A percentile compares a stretch with the other conserved stretches of the same genome.
These are phyloP conservation scores for Cymodocea nodosa DNA, from an alignment of 116 monocot species.

Conservation along the genomic window DNA sequence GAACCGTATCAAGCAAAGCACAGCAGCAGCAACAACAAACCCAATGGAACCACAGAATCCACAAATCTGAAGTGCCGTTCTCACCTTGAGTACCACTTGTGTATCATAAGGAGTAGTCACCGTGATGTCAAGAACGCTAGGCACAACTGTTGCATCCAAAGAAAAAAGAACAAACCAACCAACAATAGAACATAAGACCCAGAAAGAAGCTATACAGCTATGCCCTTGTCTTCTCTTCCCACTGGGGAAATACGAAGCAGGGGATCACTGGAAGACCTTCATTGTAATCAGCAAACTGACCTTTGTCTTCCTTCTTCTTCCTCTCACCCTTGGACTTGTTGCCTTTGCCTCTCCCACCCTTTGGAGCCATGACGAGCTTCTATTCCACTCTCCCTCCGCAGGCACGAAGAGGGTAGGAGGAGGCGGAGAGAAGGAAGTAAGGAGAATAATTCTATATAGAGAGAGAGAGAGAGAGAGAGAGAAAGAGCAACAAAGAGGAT, in stretches of 20 bases:
- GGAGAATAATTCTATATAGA: too few species aligned
- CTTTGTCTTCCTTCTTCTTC: slow-evolving; percentile 92
- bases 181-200: too few species aligned
- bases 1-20: not conserved
- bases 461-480: not conserved
- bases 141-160: slow-evolving; percentile 38
- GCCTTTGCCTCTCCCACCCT: slow-evolving; percentile 51
- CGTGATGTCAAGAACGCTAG: slow-evolving; percentile 49
- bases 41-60: not conserved
- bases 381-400: too few species aligned
- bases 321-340: slow-evolving; percentile 52
- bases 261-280: not conserved
- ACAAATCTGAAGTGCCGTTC: not conserved
- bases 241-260: not conserved
- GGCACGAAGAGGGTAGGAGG: too few species aligned
- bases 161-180: not conserved
- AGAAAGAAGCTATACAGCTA: too few species aligned
- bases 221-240: too few species aligned
- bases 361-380: slow-evolving; percentile 50
- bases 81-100: slow-evolving; percentile 67
- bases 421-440: too few species aligned
- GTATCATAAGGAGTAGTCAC: slow-evolving; percentile 61
- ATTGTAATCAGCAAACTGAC: slow-evolving; percentile 9
- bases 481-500: not conserved
- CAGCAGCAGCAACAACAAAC: not conserved